Base-by-base conservation (phyloP, 1,284 basidiomycete genomes). In the Marasmius fiardii region DNA sequence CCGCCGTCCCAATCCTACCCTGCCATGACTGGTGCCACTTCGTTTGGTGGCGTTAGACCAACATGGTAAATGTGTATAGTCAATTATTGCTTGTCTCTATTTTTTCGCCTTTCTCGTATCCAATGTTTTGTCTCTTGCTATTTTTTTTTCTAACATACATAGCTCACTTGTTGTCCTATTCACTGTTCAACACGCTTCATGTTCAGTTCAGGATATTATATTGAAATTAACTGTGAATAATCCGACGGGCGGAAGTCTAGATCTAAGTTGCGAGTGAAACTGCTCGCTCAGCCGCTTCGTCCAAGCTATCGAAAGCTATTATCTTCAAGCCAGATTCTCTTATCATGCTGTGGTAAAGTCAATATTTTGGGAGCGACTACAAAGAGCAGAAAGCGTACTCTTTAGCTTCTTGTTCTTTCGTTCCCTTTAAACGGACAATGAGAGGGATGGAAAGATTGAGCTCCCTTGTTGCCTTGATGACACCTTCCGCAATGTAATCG, bases 401-500 rank as follows among this genome's bases (percentile, higher is more conserved):
- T 77, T 98, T 98, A 10, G 96, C 96, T 75, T 98, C 95, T 54
- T 77, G 78, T 74, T 98, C 96, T 74, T 95, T 98, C 23, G 95
- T 99, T 50, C 96, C 96, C 76, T 99, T 98, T 62, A 99, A 79
- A 61, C 96, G 83, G 48, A 99, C 97, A 58, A 99, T 85, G 47
- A 99, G 74, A 48, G 97, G 97, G 60, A 99, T 90, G 16, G 72
- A 81, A 56, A 99, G 75, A 51, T 86, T 74, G 41, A 99, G 81
- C 70, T 98, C 95, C 73, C 93, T 92, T 48, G 95, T 94, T 23
- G 96, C 96, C 69, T 93, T 94, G 78, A 99, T 98, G 69, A 99
- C 96, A 71, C 96, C 96, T 75, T 96, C 93, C 16, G 94, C 93
- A 64, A 95, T 95, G 68, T 94, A 92, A 70, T 99, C 97, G 68